A percentile compares a stretch with the other conserved stretches of the same genome.
These are phyloP conservation scores for Peronosclerospora sorghi DNA, from an alignment of 352 stramenopile genomes.

Conservation along the genomic window DNA sequence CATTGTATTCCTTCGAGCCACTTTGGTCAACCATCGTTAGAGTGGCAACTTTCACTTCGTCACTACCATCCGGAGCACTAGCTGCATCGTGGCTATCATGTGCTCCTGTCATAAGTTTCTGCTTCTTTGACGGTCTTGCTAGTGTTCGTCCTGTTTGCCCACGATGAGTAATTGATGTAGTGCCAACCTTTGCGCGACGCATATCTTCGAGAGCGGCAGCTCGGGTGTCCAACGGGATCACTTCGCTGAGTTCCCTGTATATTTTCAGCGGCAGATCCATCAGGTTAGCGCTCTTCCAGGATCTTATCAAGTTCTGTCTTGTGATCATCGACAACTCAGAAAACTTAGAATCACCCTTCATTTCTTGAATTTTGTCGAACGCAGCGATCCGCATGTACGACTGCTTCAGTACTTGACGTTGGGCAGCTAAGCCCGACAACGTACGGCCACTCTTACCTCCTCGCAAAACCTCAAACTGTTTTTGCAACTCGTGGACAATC, in stretches of 20 bases:
- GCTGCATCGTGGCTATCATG: slow-evolving; percentile 11
- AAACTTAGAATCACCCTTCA: slow-evolving; percentile 20
- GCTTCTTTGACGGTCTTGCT: slow-evolving; percentile 6
- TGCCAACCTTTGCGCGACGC: slow-evolving; percentile 11
- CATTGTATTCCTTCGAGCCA: background rate
- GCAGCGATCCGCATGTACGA: slow-evolving; percentile 18
- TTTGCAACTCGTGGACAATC: slow-evolving; percentile 22
- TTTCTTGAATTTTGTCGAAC: slow-evolving; percentile 25
- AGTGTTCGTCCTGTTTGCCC: slow-evolving; percentile 1
- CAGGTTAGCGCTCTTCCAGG: slow-evolving; percentile 26
- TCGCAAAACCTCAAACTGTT: slow-evolving; percentile 18
- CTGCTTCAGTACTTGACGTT: slow-evolving; percentile 21
- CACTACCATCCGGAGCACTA: slow-evolving; percentile 9
- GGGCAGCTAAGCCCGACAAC: slow-evolving; percentile 14
- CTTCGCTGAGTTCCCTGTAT: slow-evolving; percentile 10
- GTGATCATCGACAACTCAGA: slow-evolving; percentile 6
- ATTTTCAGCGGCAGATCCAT: slow-evolving; percentile 21
- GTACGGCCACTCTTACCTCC: slow-evolving; percentile 12
- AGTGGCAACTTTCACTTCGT: slow-evolving; percentile 18
- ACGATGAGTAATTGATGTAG: background rate
- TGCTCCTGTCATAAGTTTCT: background rate
- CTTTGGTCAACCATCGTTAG: slow-evolving; percentile 5
- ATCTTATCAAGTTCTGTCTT: slow-evolving; percentile 16
- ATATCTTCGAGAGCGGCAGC: slow-evolving; percentile 19
- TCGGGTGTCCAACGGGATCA: slow-evolving; percentile 16